Percentiles rank a stretch among this genome's conserved stretches.
Conservation (phyloP, 495 filamentous ascomycete genomes). For the Cryomyces minteri region DNA sequence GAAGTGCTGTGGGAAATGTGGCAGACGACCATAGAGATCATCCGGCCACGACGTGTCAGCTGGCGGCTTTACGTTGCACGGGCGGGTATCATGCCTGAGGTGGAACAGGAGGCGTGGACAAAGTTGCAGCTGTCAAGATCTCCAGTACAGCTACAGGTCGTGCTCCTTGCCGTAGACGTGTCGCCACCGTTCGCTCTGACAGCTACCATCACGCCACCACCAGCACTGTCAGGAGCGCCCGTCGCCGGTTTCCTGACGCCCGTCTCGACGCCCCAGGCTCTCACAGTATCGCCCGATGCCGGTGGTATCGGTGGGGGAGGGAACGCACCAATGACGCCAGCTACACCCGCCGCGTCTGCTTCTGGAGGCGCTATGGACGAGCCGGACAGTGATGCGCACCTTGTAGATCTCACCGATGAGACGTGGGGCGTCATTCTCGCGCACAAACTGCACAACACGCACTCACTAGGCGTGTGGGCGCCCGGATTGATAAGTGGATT, state of each 20-base stretch:
- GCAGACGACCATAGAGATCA: conserved; percentile 61
- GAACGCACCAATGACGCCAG: conserved; percentile 17
- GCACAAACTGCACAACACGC: conserved; percentile 51
- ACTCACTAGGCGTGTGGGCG: conserved; percentile 41
- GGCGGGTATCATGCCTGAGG: conserved; percentile 47
- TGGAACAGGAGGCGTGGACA: conserved; percentile 49
- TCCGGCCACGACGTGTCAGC: conserved; percentile 47
- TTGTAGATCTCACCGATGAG: conserved; percentile 64
- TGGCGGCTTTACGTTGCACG: conserved; percentile 72
- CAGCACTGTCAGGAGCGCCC: conserved; percentile 7
- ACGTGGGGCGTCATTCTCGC: conserved; percentile 60
- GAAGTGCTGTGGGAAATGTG: conserved; percentile 69
- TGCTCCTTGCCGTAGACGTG: conserved; percentile 45
- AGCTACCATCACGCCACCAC: conserved; percentile 27
- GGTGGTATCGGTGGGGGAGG: background rate
- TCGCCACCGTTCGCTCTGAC: conserved; percentile 46
- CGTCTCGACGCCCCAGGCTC: conserved; percentile 14
- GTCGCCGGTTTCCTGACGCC: background rate
- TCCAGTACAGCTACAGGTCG: conserved; percentile 26
- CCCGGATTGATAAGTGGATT: conserved; percentile 54
- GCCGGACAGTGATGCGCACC: conserved; percentile 47
- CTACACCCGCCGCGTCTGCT: conserved; percentile 25
- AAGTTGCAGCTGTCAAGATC: conserved; percentile 5
- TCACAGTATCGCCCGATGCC: conserved; percentile 3
- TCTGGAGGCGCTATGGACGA: conserved; percentile 17